Conservation (phyloP, 352 stramenopile species). For the Phytophthora ohioensis region DNA sequence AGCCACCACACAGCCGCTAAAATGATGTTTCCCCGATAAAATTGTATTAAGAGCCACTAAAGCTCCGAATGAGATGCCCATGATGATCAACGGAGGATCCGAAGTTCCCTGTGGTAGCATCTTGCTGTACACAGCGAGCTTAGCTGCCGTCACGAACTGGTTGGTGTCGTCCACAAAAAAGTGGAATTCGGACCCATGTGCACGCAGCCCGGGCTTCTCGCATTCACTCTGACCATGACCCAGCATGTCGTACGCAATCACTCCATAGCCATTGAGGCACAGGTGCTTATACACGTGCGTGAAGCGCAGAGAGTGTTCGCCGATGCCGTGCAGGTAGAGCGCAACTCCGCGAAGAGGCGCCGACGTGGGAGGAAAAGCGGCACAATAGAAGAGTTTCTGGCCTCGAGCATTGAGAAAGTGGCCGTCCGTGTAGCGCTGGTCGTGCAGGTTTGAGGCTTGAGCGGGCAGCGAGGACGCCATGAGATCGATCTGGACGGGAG, state of each 20-base stretch:
- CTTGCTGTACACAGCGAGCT: conserved; percentile 42
- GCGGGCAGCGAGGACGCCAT: conserved; percentile 17
- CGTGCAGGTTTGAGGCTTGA: conserved; percentile 19
- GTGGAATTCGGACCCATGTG: conserved; percentile 60
- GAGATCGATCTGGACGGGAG: neutral
- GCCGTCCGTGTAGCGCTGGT: conserved; percentile 48
- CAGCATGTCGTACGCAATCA: conserved; percentile 74
- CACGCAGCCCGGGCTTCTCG: conserved; percentile 44
- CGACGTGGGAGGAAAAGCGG: conserved; percentile 46
- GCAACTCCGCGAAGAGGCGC: conserved; percentile 52
- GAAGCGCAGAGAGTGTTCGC: conserved; percentile 71
- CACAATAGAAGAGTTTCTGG: conserved; percentile 68
- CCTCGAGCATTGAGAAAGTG: conserved; percentile 54
- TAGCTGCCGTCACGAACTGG: conserved; percentile 56
- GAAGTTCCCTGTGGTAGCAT: conserved; percentile 38
- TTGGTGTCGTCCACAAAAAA: conserved; percentile 82
- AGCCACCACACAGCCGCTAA: conserved; percentile 59
- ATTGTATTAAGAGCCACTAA: conserved; percentile 70
- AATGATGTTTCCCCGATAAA: conserved; percentile 53
- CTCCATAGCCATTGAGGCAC: conserved; percentile 51
- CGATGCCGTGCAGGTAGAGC: conserved; percentile 73
- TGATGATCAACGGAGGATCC: conserved; percentile 53
- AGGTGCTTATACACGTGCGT: conserved; percentile 65
- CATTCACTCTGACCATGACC: conserved; percentile 65
- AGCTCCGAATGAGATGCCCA: conserved; percentile 75